Evolutionary conservation across 768 basidiomycete species (phyloP), one percentile per base, ranked within the genome.

Genomic region (Fomitopsis pulvina): DNA sequence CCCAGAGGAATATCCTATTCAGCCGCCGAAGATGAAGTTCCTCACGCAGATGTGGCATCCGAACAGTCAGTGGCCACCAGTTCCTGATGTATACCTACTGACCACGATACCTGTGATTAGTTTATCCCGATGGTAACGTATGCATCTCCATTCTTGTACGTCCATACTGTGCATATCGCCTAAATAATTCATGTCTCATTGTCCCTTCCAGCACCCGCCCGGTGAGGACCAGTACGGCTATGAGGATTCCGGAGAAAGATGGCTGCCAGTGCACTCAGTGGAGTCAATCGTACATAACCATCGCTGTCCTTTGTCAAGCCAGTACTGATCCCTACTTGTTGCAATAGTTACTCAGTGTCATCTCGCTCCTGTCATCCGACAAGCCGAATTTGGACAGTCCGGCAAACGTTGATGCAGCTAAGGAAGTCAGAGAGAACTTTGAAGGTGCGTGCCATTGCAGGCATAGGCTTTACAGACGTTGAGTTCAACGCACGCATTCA

Each of bases 11-110:
- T 97, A 83, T 65, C 95, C 95, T 24, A 68, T 95, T 47, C 73
- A 83, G 42, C 94, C 94, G 7, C 95, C 96, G 30, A 94, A 92
- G 81, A 90, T 98, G 90, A 83, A 80, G 20, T 99, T 99, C 62
- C 79, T 88, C 57, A 97, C 96, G 1, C 85, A 84, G 29, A 89
- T 99, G 80, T 92, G 94, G 83, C 96, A 99, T 70, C 96, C 96
- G 1, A 99, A 97, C 66, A 94, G 95, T 94, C 49, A 58, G 85
- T 70, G 16, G 26, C 40, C n/a, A 7, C 18, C 21, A 41, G 11
- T 30, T 26, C 24, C 2, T 32, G n/a, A n/a, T n/a, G n/a, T n/a
- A n/a, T n/a, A n/a, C n/a, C n/a, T n/a, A n/a, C n/a, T n/a, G n/a
- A n/a, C n/a, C n/a, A n/a, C n/a, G n/a, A n/a, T n/a, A n/a, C n/a